Evolutionary conservation across 106 monocot species (phyloP).

Genomic region (Acorus calamus): DNA sequence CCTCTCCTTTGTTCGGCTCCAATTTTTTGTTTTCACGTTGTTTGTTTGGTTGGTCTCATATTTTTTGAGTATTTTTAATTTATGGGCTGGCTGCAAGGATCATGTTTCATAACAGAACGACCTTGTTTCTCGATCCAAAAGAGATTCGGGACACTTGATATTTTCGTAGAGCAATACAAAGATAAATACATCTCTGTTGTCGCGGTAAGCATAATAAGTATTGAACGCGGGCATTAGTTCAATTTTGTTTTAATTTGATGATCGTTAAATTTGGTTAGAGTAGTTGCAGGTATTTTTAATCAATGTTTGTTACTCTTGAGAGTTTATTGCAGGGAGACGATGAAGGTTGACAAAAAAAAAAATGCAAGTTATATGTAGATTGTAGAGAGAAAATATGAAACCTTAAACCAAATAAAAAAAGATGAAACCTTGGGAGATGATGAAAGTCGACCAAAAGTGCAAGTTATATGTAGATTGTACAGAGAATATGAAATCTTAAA

Average conservation of each 20-base stretch:
- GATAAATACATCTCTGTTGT: slow-evolving; percentile 74
- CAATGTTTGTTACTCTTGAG: too few relatives aligned
- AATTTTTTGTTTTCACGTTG: too few relatives aligned
- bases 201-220: slow-evolving; percentile 31
- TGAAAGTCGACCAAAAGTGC: too few relatives aligned
- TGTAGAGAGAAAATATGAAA: too few relatives aligned
- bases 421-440: too few relatives aligned
- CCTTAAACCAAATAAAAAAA: too few relatives aligned
- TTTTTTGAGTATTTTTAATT: background rate
- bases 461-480: too few relatives aligned
- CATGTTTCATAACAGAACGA: slow-evolving; percentile 92
- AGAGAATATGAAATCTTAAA: too few relatives aligned
- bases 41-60: background rate
- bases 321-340: too few relatives aligned
- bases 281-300: too few relatives aligned
- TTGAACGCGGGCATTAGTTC: background rate
- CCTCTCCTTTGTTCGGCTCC: background rate
- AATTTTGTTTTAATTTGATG: background rate
- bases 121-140: slow-evolving; percentile 66
- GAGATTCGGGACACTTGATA: slow-evolving; percentile 71
- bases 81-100: slow-evolving; percentile 34
- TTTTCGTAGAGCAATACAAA: slow-evolving; percentile 83
- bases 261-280: background rate
- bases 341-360: too few relatives aligned
- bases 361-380: too few relatives aligned